Base-by-base conservation (phyloP, 768 basidiomycete species). In the Baorangia bicolor region DNA sequence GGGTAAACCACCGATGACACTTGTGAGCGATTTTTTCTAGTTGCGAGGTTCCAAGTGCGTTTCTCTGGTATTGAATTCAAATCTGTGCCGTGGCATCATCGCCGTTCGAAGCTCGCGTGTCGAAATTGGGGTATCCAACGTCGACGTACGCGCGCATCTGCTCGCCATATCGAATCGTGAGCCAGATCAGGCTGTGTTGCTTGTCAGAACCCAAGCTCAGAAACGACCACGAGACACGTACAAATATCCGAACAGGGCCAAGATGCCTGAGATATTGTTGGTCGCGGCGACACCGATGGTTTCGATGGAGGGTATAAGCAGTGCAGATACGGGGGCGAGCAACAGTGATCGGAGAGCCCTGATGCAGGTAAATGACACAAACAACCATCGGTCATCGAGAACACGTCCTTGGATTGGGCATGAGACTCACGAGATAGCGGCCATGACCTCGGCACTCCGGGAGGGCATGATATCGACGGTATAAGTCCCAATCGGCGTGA, bases 371-470 rank as follows among this genome's bases (percentile, higher is more conserved):
- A 44, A 40, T 10, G 16, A 45, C 14, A 41, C n/a, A 21, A 8
- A 18, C 13, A n/a, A n/a, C 31, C 4, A n/a, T 27, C 16, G 3
- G 20, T 43, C 40, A 23, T 23, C 39, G 2, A 31, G 5, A 49
- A 9, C 18, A 27, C 1, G 16, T 16, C 0, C 3, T 30, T 44
- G 0, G 18, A 31, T 6, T n/a, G n/a, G 8, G 31, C 8, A 33
- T n/a, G 5, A 7, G 43, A 75, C 81, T 30, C 50, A 87, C 87
- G 70, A 71, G 50, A 72, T 74, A 0, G 81, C 85, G 4, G 84
- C 86, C 68, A 79, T 76, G n/a, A 77, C 75, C 62, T 89, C 86
- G 3, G 87, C 84, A 58, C 87, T 87, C 21, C 78, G 76, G 27
- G 74, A 64, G 34, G 82, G 85, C 69, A 88, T 58, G 13, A 87